phyloP scores from a whole-genome alignment of 345 rosid genomes.

The Viola odorata region DNA sequence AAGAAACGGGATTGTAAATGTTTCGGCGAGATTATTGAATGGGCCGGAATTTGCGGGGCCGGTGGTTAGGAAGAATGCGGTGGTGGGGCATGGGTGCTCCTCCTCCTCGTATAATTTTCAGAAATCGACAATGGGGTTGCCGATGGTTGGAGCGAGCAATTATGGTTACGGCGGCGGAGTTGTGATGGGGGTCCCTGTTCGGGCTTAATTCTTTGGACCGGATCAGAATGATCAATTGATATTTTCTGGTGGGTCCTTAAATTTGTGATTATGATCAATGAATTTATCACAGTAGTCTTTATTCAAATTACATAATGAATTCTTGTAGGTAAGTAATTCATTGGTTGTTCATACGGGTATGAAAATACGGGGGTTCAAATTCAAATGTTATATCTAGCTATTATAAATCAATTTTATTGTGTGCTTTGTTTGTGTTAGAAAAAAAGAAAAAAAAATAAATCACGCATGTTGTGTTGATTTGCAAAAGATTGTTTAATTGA shows the following conservation, averaged over 20 bases:
- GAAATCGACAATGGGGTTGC: conserved; percentile 7
- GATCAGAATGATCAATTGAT: not conserved
- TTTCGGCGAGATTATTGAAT: conserved; percentile 42
- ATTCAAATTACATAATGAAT: too few relatives aligned
- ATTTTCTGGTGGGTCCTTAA: not conserved
- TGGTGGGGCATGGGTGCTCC: not conserved
- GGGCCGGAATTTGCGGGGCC: not conserved
- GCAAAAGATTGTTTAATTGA: too few relatives aligned
- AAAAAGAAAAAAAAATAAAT: too few relatives aligned
- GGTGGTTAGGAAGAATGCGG: not conserved
- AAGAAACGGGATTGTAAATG: conserved; percentile 52
- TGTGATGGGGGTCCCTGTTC: conserved; percentile 8
- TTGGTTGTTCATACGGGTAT: too few relatives aligned
- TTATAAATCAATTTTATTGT: too few relatives aligned
- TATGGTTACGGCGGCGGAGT: not conserved
- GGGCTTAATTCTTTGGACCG: not conserved
- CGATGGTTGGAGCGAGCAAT: not conserved
- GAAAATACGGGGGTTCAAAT: too few relatives aligned
- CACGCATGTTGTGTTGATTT: too few relatives aligned
- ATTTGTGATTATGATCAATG: not conserved
- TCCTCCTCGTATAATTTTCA: not conserved
- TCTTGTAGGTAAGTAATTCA: too few relatives aligned
- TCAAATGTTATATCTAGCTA: too few relatives aligned
- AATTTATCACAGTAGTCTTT: too few relatives aligned
- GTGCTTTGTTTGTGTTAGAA: too few relatives aligned